A percentile compares a stretch with the other conserved stretches of the same genome.
phyloP scores from a whole-genome alignment of 441 rosid species.

The Geranium incanum region DNA sequence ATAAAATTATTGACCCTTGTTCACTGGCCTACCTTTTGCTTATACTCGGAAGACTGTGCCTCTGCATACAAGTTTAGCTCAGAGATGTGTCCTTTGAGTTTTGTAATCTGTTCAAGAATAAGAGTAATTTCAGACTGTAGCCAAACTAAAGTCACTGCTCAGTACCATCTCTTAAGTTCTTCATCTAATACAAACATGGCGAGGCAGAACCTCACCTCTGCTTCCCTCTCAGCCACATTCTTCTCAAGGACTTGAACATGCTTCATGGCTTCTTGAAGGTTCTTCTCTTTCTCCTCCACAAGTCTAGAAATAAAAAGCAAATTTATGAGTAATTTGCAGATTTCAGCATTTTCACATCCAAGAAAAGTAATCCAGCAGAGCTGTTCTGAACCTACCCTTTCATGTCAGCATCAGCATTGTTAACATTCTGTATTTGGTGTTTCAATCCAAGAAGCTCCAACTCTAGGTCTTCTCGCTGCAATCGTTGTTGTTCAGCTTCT shows the following conservation, averaged over 20 bases:
- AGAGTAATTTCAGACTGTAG: background rate
- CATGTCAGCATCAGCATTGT: slow-evolving; percentile 56
- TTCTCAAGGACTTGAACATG: slow-evolving; percentile 52
- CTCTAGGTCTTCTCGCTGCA: slow-evolving; percentile 94
- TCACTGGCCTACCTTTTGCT: slow-evolving; percentile 64
- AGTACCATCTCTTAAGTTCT: background rate
- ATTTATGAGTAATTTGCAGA: slow-evolving; percentile 13
- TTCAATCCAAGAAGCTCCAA: slow-evolving; percentile 61
- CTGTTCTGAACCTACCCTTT: slow-evolving; percentile 41
- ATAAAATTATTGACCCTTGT: slow-evolving; percentile 18
- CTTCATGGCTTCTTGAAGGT: slow-evolving; percentile 48
- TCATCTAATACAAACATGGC: slow-evolving; percentile 1
- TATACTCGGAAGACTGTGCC: slow-evolving; percentile 88
- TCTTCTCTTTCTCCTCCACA: slow-evolving; percentile 62
- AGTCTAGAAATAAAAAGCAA: slow-evolving; percentile 37
- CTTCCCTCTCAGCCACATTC: slow-evolving; percentile 45
- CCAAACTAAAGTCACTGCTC: background rate
- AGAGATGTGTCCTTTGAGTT: slow-evolving; percentile 63
- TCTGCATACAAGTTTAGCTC: slow-evolving; percentile 91
- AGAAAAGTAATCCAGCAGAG: slow-evolving; percentile 14
- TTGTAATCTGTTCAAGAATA: slow-evolving; percentile 49
- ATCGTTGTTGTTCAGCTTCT: slow-evolving; percentile 86
- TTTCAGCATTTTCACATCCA: slow-evolving; percentile 4
- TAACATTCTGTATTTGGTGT: slow-evolving; percentile 66
- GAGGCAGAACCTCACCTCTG: slow-evolving; percentile 47